phyloP scores from a whole-genome alignment of 2,329 filamentous ascomycete species.

The Fusarium zealandicum region DNA sequence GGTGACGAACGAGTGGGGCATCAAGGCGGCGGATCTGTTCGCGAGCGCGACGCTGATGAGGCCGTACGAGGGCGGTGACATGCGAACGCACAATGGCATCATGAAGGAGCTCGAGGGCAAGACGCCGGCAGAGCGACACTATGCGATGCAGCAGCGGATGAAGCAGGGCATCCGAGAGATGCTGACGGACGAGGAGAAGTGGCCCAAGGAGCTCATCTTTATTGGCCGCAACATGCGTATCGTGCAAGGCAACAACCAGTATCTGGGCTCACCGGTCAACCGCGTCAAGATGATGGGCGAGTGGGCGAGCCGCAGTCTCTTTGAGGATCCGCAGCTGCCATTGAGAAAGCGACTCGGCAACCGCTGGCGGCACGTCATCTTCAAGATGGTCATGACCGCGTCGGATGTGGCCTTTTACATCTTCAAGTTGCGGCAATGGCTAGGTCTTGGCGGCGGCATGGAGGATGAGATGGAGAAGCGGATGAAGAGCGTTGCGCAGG shows the following conservation, averaged over 20 bases:
- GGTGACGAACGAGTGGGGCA: constrained; percentile 83
- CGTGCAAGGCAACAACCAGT: constrained; percentile 92
- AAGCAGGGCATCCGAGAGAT: constrained; percentile 73
- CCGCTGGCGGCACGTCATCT: constrained; percentile 80
- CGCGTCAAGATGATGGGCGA: constrained; percentile 91
- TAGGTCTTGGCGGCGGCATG: constrained; percentile 84
- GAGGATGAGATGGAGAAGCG: constrained; percentile 91
- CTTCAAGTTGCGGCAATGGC: constrained; percentile 76
- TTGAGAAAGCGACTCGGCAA: constrained; percentile 70
- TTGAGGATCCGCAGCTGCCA: constrained; percentile 72
- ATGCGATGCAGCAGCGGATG: constrained; percentile 87
- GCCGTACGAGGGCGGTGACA: constrained; percentile 87
- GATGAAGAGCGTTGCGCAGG: constrained; percentile 87
- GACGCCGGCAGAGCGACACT: constrained; percentile 76
- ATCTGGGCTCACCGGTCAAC: constrained; percentile 87
- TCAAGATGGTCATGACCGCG: constrained; percentile 75
- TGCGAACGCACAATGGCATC: constrained; percentile 69
- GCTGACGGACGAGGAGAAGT: constrained; percentile 84
- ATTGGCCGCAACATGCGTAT: constrained; percentile 92
- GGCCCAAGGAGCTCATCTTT: constrained; percentile 90
- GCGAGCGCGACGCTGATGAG: constrained; percentile 88
- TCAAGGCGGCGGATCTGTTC: constrained; percentile 88
- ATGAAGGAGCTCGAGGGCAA: constrained; percentile 67
- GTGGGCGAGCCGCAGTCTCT: constrained; percentile 87
- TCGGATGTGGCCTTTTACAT: constrained; percentile 87